Percentiles rank a stretch among this genome's conserved stretches.
Evolutionary conservation across 1,139 yeast genomes (phyloP).

Genomic region (Blastobotrys arbuscula): DNA sequence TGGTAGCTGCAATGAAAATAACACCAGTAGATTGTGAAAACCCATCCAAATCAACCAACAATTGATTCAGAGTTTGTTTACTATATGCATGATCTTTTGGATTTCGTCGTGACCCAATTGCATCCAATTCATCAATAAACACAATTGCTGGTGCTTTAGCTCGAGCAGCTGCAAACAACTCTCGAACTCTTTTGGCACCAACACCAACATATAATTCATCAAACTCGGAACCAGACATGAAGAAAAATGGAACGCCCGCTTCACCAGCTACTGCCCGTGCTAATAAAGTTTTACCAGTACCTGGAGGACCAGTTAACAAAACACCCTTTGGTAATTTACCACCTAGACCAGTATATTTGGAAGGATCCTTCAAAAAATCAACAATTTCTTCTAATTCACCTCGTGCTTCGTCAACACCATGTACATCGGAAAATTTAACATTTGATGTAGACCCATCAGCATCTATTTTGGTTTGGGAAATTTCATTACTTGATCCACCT

Average conservation of each 20-base stretch:
- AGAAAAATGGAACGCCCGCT: constrained; percentile 97
- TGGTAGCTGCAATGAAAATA: constrained; percentile 95
- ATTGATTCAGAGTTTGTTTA: constrained; percentile 91
- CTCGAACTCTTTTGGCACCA: constrained; percentile 97
- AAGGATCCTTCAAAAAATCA: constrained; percentile 91
- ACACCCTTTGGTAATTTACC: constrained; percentile 98
- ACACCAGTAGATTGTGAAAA: constrained; percentile 90
- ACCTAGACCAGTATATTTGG: constrained; percentile 92
- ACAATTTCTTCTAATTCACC: constrained; percentile 96
- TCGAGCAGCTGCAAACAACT: constrained; percentile 86
- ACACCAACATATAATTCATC: constrained; percentile 98
- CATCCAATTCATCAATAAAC: constrained; percentile 94
- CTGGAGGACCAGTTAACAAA: constrained; percentile 96
- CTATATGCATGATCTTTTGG: constrained; percentile 98
- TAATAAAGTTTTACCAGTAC: constrained; percentile 95
- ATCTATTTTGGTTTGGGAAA: constrained; percentile 29
- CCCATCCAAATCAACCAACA: constrained; percentile 94
- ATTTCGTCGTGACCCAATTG: constrained; percentile 96
- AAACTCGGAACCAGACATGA: constrained; percentile 97
- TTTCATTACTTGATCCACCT: constrained; percentile 67
- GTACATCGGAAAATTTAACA: constrained; percentile 86
- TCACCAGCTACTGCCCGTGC: constrained; percentile 99
- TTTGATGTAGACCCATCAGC: constrained; percentile 72
- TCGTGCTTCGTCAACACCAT: constrained; percentile 98
- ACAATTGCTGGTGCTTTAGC: constrained; percentile 96